Evolutionary conservation across 2,329 filamentous ascomycete species (phyloP).

Genomic region (Stemphylium lycopersici): DNA sequence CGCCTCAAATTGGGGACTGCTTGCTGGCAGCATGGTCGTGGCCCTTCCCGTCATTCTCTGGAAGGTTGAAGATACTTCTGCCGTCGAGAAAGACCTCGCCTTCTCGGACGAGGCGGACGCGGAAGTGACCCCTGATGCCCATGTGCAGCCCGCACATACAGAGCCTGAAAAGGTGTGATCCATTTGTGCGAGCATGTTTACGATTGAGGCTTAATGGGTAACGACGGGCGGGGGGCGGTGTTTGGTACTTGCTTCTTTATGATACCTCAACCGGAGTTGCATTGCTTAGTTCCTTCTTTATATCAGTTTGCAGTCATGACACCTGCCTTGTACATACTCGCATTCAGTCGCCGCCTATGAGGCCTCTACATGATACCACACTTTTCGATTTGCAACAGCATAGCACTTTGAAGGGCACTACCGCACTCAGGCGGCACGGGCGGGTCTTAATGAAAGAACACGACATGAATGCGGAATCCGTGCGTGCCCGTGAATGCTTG

Average conservation of each 20-base stretch:
- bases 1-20: conserved; percentile 75
- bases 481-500: no score
- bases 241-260: conserved; percentile 20
- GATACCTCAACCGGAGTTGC: conserved; percentile 26
- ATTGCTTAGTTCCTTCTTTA: conserved; percentile 25
- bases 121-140: conserved; percentile 62
- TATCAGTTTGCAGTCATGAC: conserved; percentile 28
- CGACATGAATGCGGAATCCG: background rate
- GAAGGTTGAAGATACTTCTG: conserved; percentile 82
- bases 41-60: conserved; percentile 79
- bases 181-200: conserved; percentile 7
- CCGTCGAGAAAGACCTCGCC: conserved; percentile 79
- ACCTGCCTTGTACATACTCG: conserved; percentile 21
- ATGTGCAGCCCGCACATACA: conserved; percentile 18
- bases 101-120: conserved; percentile 82
- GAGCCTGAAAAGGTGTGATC: conserved; percentile 39
- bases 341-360: conserved; percentile 17
- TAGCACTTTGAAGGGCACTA: conserved; percentile 2
- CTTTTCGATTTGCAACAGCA: conserved; percentile 18
- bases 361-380: conserved; percentile 29
- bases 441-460: background rate
- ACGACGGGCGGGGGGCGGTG: conserved; percentile 16
- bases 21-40: conserved; percentile 74
- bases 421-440: background rate
- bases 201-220: conserved; percentile 13